phyloP scores from a whole-genome alignment of 2,329 filamentous ascomycete species.

The Ramichloridium luteum region DNA sequence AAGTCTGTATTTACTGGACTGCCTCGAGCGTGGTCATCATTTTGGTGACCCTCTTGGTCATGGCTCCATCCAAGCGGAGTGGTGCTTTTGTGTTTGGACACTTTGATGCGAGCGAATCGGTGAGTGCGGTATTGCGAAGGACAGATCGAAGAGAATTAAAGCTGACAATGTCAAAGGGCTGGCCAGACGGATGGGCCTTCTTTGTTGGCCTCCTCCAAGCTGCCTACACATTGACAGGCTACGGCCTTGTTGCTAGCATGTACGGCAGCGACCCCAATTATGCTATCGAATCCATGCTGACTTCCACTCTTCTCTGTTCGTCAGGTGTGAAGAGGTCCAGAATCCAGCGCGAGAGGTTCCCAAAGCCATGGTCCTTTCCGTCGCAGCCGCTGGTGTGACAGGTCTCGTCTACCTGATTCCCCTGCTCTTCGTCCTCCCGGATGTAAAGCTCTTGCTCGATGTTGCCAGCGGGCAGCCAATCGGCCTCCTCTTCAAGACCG shows the following conservation, averaged over 20 bases:
- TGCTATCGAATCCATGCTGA: background rate
- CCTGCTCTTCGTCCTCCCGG: constrained; percentile 62
- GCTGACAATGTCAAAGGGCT: constrained; percentile 32
- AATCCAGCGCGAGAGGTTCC: constrained; percentile 57
- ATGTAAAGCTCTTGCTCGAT: constrained; percentile 49
- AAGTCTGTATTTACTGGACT: constrained; percentile 63
- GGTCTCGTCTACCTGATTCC: constrained; percentile 59
- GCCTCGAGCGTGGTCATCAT: constrained; percentile 55
- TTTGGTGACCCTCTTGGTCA: constrained; percentile 49
- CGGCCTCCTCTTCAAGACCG: constrained; percentile 61
- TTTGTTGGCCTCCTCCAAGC: constrained; percentile 60
- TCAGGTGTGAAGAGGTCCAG: constrained; percentile 50
- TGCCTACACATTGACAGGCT: constrained; percentile 49
- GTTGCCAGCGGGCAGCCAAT: constrained; percentile 66
- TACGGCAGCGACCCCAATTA: constrained; percentile 27
- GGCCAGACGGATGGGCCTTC: constrained; percentile 58
- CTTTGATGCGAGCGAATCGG: constrained; percentile 50
- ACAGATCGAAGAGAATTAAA: no score
- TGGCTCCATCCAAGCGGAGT: constrained; percentile 45
- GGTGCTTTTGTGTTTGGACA: constrained; percentile 56
- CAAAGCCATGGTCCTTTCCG: constrained; percentile 57
- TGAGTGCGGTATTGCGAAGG: background rate
- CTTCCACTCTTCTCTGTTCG: no score
- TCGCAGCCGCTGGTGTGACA: constrained; percentile 53
- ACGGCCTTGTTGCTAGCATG: constrained; percentile 61